phyloP scores from a whole-genome alignment of 129 eudicot species.

The Artemisia argyi region DNA sequence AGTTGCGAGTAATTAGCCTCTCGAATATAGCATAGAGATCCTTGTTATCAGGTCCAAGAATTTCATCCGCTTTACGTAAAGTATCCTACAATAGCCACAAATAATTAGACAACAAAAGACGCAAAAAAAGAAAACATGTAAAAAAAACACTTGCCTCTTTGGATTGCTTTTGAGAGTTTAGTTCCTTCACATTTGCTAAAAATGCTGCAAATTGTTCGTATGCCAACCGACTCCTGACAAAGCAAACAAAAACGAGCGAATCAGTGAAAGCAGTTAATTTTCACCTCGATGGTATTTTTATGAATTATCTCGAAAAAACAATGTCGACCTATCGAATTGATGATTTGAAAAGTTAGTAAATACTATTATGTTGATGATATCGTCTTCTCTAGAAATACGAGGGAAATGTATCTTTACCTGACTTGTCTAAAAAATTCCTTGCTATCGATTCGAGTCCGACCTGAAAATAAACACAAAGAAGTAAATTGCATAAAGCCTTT shows the following conservation, averaged over 20 bases:
- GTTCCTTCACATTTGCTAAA: conserved; percentile 88
- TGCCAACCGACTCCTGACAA: conserved; percentile 77
- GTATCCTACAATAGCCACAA: conserved; percentile 56
- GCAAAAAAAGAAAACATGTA: no score
- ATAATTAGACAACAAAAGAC: conserved; percentile 3
- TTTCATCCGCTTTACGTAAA: conserved; percentile 81
- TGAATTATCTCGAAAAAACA: background rate
- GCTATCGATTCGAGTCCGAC: conserved; percentile 14
- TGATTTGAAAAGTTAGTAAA: background rate
- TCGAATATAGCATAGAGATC: conserved; percentile 80
- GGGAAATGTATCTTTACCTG: conserved; percentile 24
- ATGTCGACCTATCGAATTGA: background rate
- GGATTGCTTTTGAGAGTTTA: conserved; percentile 93
- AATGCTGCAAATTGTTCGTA: conserved; percentile 96
- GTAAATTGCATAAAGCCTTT: no score
- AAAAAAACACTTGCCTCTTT: conserved; percentile 57
- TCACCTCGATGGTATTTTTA: no score
- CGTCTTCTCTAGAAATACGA: background rate
- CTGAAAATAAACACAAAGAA: conserved; percentile 41
- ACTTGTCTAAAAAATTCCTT: conserved; percentile 19
- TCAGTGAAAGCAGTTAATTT: background rate
- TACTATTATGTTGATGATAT: background rate
- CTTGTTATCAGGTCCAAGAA: conserved; percentile 88
- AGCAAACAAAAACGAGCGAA: conserved; percentile 26
- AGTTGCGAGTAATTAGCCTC: conserved; percentile 82